Percentiles rank a stretch among this genome's conserved stretches.
phyloP scores from a whole-genome alignment of 129 eudicot species.

The Deinandra increscens region DNA sequence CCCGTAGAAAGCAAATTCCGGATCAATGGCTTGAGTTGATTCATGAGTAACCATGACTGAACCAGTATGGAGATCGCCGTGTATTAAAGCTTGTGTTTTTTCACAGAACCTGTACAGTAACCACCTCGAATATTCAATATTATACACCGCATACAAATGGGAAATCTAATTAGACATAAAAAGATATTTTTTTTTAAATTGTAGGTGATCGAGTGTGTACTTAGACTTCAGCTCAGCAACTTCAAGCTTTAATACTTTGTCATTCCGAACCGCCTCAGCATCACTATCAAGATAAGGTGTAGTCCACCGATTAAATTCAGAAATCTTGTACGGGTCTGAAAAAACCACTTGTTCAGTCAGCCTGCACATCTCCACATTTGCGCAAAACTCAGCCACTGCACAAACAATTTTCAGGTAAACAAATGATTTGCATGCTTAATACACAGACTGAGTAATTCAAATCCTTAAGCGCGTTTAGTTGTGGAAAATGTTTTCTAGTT shows the following conservation, averaged over 20 bases:
- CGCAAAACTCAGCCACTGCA: constrained; percentile 92
- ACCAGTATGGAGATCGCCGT: constrained; percentile 96
- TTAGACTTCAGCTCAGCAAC: constrained; percentile 87
- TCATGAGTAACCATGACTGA: constrained; percentile 84
- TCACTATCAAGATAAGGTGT: constrained; percentile 87
- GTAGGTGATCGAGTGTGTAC: constrained; percentile 33
- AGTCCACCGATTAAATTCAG: constrained; percentile 81
- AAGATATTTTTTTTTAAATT: background rate
- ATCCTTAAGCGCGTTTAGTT: no score
- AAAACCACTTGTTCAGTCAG: constrained; percentile 91
- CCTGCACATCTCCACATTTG: constrained; percentile 90
- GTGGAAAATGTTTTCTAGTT: no score
- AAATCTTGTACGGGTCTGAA: constrained; percentile 91
- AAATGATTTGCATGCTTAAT: constrained; percentile 10
- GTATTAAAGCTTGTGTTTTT: constrained; percentile 85
- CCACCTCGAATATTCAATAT: constrained; percentile 1
- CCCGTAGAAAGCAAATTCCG: constrained; percentile 91
- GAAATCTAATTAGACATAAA: background rate
- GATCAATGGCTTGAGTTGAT: constrained; percentile 96
- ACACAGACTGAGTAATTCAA: constrained; percentile 2
- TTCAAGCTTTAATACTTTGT: constrained; percentile 78
- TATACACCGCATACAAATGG: constrained; percentile 10
- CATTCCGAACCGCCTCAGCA: constrained; percentile 85
- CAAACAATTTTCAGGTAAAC: constrained; percentile 20
- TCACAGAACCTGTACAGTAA: constrained; percentile 74